Evolutionary conservation across 2,329 filamentous ascomycete species (phyloP).

Genomic region (Ascochyta lentis): DNA sequence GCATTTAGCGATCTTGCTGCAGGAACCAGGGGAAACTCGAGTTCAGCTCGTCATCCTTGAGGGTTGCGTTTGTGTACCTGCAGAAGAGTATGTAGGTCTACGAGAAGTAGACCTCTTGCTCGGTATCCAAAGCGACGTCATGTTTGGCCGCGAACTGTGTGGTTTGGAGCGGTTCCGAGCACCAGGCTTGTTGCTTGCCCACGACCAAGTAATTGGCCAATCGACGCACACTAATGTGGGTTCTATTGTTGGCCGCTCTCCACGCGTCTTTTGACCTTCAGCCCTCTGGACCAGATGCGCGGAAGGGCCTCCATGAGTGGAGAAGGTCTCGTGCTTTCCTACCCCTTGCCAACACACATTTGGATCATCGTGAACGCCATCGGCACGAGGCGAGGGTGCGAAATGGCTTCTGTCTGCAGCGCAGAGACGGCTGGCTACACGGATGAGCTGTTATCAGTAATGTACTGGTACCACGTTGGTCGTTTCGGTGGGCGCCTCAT

Average conservation of each 20-base stretch:
- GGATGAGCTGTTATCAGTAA: slow-evolving; percentile 6
- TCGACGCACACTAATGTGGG: slow-evolving; percentile 2
- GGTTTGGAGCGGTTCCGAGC: slow-evolving; percentile 2
- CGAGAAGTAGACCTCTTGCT: neutral
- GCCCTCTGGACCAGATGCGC: slow-evolving; percentile 9
- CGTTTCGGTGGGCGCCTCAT: slow-evolving; percentile 8
- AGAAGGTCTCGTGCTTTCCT: slow-evolving; percentile 1
- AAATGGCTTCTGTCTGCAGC: neutral
- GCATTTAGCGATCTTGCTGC: slow-evolving; percentile 24
- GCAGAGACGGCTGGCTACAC: slow-evolving; percentile 5
- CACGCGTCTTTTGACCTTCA: slow-evolving; percentile 10
- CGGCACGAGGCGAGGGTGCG: slow-evolving; percentile 2
- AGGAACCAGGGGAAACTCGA: slow-evolving; percentile 18
- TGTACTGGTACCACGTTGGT: slow-evolving; percentile 1
- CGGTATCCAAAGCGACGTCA: neutral
- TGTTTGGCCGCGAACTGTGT: neutral
- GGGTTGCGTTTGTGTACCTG: slow-evolving; percentile 8
- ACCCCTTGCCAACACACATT: neutral
- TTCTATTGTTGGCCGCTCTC: slow-evolving; percentile 10
- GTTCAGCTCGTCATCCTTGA: neutral
- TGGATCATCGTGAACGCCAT: neutral
- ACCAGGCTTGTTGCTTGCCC: neutral
- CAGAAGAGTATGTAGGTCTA: slow-evolving; percentile 7
- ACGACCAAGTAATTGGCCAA: slow-evolving; percentile 2
- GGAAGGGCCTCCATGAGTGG: slow-evolving; percentile 7